Conservation (phyloP, 2,329 filamentous ascomycete species). For the Diplodia scrobiculata region DNA sequence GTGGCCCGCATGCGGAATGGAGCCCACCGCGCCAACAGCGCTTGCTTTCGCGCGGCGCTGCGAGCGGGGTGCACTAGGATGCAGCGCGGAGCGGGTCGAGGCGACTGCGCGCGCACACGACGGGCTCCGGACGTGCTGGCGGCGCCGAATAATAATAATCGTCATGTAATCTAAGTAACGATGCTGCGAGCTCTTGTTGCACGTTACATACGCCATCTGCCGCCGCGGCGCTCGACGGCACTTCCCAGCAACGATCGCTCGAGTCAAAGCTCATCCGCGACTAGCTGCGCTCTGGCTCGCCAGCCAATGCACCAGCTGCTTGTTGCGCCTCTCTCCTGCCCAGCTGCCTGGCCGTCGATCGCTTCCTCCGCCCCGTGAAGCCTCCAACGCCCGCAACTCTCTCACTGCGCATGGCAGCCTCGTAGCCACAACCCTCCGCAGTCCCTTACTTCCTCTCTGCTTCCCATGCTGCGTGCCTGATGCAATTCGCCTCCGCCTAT, state of each 20-base stretch:
- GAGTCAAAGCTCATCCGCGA: conserved; percentile 19
- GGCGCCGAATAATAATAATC: neutral
- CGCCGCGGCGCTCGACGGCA: conserved; percentile 17
- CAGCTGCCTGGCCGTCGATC: conserved; percentile 22
- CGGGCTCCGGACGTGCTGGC: neutral
- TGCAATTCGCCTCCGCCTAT: conserved; percentile 45
- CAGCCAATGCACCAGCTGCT: conserved; percentile 26
- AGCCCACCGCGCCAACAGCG: conserved; percentile 1
- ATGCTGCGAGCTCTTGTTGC: conserved; percentile 14
- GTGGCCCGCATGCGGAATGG: conserved; percentile 17
- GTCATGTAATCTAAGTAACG: neutral
- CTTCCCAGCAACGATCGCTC: conserved; percentile 24
- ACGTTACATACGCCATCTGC: conserved; percentile 13
- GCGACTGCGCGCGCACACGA: neutral
- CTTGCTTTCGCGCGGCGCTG: neutral
- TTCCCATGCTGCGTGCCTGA: conserved; percentile 23
- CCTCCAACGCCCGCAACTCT: neutral
- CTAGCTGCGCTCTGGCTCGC: conserved; percentile 8
- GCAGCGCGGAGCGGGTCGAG: neutral
- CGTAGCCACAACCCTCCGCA: conserved; percentile 18
- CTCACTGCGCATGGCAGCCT: conserved; percentile 23
- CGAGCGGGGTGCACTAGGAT: neutral
- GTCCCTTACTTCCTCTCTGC: conserved; percentile 25
- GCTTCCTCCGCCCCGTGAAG: conserved; percentile 6
- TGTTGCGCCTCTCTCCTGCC: conserved; percentile 16